Evolutionary conservation across 495 filamentous ascomycete species (phyloP).

Genomic region (Sordaria brevicollis): DNA sequence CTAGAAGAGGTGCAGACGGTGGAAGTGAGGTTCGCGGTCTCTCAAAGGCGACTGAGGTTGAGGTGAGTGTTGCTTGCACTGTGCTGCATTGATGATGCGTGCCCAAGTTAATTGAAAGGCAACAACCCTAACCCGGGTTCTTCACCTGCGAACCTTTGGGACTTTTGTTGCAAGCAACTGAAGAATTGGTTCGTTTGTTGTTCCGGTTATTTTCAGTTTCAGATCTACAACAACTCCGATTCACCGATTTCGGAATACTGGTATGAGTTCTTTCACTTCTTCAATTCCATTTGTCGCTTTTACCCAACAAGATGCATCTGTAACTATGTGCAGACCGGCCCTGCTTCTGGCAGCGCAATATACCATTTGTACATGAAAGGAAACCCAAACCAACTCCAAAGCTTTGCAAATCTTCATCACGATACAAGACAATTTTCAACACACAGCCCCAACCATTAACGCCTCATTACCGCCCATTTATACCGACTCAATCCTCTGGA

Average conservation of each 20-base stretch:
- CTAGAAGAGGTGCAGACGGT: background rate
- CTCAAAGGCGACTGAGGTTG: background rate
- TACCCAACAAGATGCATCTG: background rate
- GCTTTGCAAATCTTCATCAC: background rate
- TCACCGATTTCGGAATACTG: no score
- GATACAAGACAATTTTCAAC: background rate
- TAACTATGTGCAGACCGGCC: background rate
- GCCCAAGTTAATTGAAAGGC: background rate
- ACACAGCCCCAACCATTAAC: background rate
- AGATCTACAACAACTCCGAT: no score
- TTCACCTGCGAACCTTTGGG: background rate
- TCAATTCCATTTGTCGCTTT: background rate
- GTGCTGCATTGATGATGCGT: background rate
- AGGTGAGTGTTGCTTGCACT: background rate
- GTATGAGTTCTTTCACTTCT: background rate
- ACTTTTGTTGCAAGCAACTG: background rate
- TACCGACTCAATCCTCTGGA: conserved; percentile 72
- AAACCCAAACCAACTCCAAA: background rate
- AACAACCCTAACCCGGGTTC: background rate
- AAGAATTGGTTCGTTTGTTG: background rate
- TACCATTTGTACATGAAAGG: background rate
- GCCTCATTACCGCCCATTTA: conserved; percentile 14
- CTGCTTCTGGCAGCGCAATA: background rate
- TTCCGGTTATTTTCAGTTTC: background rate
- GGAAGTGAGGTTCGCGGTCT: background rate